These are phyloP conservation scores for Pythium dissotocum DNA, from an alignment of 352 stramenopile genomes.

Conservation along the genomic window DNA sequence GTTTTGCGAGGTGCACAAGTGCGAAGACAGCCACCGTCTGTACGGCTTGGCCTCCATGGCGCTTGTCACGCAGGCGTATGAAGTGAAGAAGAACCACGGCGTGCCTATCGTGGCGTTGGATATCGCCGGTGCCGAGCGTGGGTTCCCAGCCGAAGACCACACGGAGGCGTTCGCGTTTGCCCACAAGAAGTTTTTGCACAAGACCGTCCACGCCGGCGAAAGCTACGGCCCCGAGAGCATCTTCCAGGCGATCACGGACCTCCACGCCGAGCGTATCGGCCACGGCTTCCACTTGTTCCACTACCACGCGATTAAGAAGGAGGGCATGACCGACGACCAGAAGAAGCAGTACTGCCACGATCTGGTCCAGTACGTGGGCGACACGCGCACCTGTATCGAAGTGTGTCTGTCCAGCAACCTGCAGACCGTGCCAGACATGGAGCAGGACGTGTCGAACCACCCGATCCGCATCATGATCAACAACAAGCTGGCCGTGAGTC, in stretches of 20 bases:
- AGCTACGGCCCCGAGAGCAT: constrained; percentile 88
- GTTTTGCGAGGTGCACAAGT: constrained; percentile 82
- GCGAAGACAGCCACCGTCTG: constrained; percentile 69
- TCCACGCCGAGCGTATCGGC: constrained; percentile 85
- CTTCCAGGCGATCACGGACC: constrained; percentile 83
- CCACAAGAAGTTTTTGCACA: constrained; percentile 89
- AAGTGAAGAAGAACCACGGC: constrained; percentile 60
- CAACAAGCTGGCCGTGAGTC: constrained; percentile 75
- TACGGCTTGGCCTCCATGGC: constrained; percentile 85
- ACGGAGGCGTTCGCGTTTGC: constrained; percentile 82
- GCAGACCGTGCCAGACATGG: constrained; percentile 79
- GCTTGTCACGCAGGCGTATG: constrained; percentile 78
- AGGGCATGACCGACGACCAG: constrained; percentile 44
- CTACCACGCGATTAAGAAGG: constrained; percentile 69
- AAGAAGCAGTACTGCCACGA: constrained; percentile 74
- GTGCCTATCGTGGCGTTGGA: constrained; percentile 86
- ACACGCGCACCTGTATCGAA: constrained; percentile 81
- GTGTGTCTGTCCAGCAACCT: constrained; percentile 89
- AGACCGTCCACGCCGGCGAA: constrained; percentile 88
- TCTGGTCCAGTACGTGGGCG: constrained; percentile 81
- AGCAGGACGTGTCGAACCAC: constrained; percentile 71
- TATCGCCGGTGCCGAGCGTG: constrained; percentile 78
- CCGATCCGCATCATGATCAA: constrained; percentile 81
- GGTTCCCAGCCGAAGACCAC: constrained; percentile 81
- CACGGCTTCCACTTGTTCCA: constrained; percentile 86